phyloP scores from a whole-genome alignment of 2,329 filamentous ascomycete genomes.

The Cladophialophora carrionii region DNA sequence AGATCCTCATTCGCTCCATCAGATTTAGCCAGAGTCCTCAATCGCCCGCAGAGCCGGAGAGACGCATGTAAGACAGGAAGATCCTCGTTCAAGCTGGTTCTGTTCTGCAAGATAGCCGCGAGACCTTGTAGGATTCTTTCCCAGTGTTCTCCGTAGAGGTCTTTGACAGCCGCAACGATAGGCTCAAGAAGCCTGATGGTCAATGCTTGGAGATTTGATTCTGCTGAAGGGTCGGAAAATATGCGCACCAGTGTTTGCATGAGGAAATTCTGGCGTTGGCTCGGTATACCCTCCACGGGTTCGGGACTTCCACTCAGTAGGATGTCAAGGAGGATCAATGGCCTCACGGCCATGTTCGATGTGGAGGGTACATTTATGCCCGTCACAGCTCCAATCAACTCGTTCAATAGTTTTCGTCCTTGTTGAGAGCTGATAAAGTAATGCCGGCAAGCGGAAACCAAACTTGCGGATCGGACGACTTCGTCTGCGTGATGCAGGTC shows the following conservation, averaged over 20 bases:
- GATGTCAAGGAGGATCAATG: constrained; percentile 59
- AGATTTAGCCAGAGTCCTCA: constrained; percentile 60
- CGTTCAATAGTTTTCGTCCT: constrained; percentile 60
- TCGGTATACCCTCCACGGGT: constrained; percentile 53
- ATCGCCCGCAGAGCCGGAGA: constrained; percentile 67
- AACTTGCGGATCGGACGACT: constrained; percentile 52
- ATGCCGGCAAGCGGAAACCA: constrained; percentile 54
- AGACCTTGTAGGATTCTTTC: constrained; percentile 65
- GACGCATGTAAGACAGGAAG: constrained; percentile 71
- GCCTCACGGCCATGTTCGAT: constrained; percentile 12
- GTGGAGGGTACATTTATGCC: constrained; percentile 40
- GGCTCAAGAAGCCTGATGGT: constrained; percentile 51
- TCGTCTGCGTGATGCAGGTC: constrained; percentile 47
- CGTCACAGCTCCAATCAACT: constrained; percentile 63
- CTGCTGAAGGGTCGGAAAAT: constrained; percentile 59
- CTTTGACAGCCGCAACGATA: constrained; percentile 73
- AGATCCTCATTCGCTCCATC: constrained; percentile 76
- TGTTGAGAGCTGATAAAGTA: constrained; percentile 53
- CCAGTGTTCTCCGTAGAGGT: constrained; percentile 91
- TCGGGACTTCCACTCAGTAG: constrained; percentile 56
- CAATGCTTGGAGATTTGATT: constrained; percentile 44
- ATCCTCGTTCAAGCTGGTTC: constrained; percentile 52
- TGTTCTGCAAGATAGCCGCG: constrained; percentile 60
- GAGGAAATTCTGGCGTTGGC: constrained; percentile 76
- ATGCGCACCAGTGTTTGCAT: constrained; percentile 75